Evolutionary conservation across 495 filamentous ascomycete species (phyloP), one percentile per base, ranked within the genome.

Genomic region (Lophiotrema nucula): DNA sequence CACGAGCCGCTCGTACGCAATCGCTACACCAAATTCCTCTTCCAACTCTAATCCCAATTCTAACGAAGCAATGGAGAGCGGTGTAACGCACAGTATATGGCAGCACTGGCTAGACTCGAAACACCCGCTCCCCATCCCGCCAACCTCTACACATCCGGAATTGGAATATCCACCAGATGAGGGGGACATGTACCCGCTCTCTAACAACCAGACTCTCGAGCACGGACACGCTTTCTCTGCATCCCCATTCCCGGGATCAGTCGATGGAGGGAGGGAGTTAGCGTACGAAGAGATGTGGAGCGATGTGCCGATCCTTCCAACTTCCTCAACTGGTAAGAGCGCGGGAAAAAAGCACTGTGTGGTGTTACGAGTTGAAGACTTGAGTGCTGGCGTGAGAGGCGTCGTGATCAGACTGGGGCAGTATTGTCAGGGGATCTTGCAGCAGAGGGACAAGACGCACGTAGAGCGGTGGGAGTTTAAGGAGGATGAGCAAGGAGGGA

Each of bases 381-480:
- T n/a, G 26, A 19, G 13, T 6, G 2, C 8, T 13, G 39, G 15
- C 31, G 22, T 49, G 12, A 27, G 58, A 8, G 64, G 64, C 4
- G 16, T 67, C 27, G 24, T 67, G 4, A 42, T 63, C 2, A 2
- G 64, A 16, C 13, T 67, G 0, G 64, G 64, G 15, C 59, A 60
- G 23, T 67, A 15, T 22, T 44, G 33, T 24, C 64, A 67, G 25
- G 64, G 64, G 38, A 28, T 67, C 1, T n/a, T 63, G 39, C 62
- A 50, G 48, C 28, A 37, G n/a, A 55, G 59, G n/a, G n/a, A 46
- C 6, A 15, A 53, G 19, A 16, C 41, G 16, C 53, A 47, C n/a
- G 50, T 63, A 12, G 64, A 67, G 55, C 33, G 64, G 49, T 67
- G 64, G 64, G 64, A 63, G 56, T 67, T 43, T 13, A 46, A 45